A percentile compares a stretch with the other conserved stretches of the same genome.
Evolutionary conservation across 805 yeast species (phyloP).

Genomic region (Starmerella vaccinii): DNA sequence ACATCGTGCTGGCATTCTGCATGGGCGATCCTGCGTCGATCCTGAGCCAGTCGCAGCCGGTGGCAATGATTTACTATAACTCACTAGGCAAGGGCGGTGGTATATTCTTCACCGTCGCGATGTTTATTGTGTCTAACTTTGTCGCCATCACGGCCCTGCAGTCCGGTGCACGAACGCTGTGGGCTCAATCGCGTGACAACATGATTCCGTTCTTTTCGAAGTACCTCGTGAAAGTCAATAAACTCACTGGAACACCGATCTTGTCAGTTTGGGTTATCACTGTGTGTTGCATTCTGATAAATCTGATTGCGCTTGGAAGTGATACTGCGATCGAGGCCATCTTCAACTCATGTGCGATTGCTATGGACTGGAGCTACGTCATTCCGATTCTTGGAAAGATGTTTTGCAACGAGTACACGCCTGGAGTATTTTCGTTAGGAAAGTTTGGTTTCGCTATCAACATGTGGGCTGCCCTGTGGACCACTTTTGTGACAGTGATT

Average conservation of each 20-base stretch:
- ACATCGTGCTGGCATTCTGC: constrained; percentile 29
- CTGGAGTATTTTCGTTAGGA: constrained; percentile 65
- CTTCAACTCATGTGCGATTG: constrained; percentile 61
- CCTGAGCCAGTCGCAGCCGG: constrained; percentile 36
- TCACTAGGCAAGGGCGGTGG: constrained; percentile 58
- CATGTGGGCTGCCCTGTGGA: constrained; percentile 22
- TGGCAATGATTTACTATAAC: constrained; percentile 55
- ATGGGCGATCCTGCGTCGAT: constrained; percentile 25
- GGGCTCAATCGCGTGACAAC: constrained; percentile 69
- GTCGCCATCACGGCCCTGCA: constrained; percentile 55
- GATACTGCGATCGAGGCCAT: constrained; percentile 53
- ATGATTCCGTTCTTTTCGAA: constrained; percentile 42
- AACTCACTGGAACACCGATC: constrained; percentile 49
- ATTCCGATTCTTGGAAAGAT: constrained; percentile 54
- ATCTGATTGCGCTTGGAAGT: constrained; percentile 53
- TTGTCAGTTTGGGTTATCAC: constrained; percentile 47
- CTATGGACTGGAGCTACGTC: constrained; percentile 56
- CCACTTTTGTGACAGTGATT: constrained; percentile 22
- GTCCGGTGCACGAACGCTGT: constrained; percentile 58
- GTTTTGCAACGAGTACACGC: constrained; percentile 45
- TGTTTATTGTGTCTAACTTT: constrained; percentile 51
- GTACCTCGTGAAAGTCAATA: constrained; percentile 39
- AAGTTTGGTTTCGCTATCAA: constrained; percentile 25
- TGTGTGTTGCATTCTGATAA: constrained; percentile 41
- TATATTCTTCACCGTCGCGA: constrained; percentile 48